Base-by-base conservation (phyloP, 768 basidiomycete species). In the Suillus clintonianus region DNA sequence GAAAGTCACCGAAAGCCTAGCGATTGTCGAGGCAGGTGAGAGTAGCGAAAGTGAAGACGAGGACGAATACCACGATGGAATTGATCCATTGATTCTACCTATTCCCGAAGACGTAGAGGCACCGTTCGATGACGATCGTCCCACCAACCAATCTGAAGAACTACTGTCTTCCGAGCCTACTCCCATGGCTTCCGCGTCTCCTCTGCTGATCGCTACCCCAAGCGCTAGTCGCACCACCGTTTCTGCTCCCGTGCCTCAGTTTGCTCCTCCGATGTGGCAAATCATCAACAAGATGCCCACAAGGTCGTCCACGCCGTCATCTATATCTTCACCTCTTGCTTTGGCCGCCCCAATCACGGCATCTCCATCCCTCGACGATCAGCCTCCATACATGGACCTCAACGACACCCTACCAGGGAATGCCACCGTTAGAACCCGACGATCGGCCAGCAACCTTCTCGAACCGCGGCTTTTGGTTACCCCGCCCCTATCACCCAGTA, bases 301-400 rank as follows among this genome's bases (percentile, higher is more conserved):
- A 10, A 83, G 93, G 56, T 93, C 93, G 8, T 94, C 92, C 11
- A 95, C 93, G 0, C 93, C 93, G 17, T 94, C 93, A 3, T 95
- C 93, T 19, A 85, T 94, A 59, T 94, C 93, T 27, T 95, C 93
- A 14, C 93, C 93, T 61, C 82, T 95, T 47, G 93, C 93, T 32
- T 82, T 94, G 36, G 93, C 92, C 7, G 90, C 87, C 36, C 93
- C 93, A 10, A 94, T 94, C 66, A 84, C 92, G 50, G 92, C 93
- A 7, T 81, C 90, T 13, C 76, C 83, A 19, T 83, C 82, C 9
- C 79, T 83, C 4, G 87, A 89, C 48, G 87, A 89, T 60, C 77
- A 77, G 15, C 84, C 87, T 48, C 89, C 89, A 2, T 82, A 79
- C 62, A 89, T 91, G 82, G 83, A 85, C 65, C 82, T 91, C 60